Evolutionary conservation across 2,329 filamentous ascomycete genomes (phyloP), one percentile per base, ranked within the genome.

Genomic region (Acephala macrosclerotiorum): DNA sequence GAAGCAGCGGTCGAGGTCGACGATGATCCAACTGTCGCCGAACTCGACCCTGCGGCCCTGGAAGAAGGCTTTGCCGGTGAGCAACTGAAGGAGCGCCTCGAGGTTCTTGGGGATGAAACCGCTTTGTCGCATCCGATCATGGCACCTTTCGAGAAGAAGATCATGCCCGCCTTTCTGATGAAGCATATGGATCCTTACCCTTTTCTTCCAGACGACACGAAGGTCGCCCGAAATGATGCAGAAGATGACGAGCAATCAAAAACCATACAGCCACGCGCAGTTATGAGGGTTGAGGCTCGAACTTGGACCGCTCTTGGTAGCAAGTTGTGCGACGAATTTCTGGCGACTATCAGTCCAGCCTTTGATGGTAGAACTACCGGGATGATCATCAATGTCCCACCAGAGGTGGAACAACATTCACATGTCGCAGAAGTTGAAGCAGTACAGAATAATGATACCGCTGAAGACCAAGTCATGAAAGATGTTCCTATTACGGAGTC

Each of bases 1-100:
- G 88, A 91, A 73, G 86, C 88, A 36, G 88, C 88, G 6, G 85
- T 91, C 36, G 88, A 91, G 75, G 78, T 90, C 42, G 88, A 91
- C 68, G 88, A 91, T 72, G 88, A 91, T 70, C 88, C 88, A 0
- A 82, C 87, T 2, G 79, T 89, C 1, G 82, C 83, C 33, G 87
- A 90, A 67, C 84, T 90, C 14, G 84, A 88, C 36, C 88, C 88
- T 0, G 85, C 86, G 0, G 89, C 87, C 0, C 77, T 90, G 16
- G 87, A 87, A 49, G 88, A 91, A 71, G 86, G 82, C 0, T 83
- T 89, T 66, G 87, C 88, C 0, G 88, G 88, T 3, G 85, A 88
- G 71, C 85, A 89, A 72, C 75, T 91, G 58, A 89, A 86, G 68
- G 77, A 82, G 36, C 81, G 86, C 51, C 79, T 90, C 5, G 70